Evolutionary conservation across 2,329 filamentous ascomycete species (phyloP), one percentile per base, ranked within the genome.

Genomic region (Fusarium torreyae): DNA sequence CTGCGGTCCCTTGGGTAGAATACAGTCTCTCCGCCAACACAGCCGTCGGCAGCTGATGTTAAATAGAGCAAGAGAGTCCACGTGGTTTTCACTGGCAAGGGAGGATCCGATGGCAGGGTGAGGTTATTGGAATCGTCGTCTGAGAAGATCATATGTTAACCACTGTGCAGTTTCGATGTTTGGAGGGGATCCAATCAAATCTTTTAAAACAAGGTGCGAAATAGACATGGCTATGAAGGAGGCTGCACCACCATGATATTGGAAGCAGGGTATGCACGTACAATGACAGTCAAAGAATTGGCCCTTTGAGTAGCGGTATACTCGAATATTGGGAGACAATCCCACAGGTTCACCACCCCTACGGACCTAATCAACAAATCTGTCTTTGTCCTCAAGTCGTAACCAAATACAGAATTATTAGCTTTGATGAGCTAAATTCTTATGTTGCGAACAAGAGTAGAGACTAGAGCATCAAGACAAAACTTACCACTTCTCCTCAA

Each of bases 271-370:
- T 49, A 42, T 42, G 42, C 18, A 74, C 91, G 74, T 87, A 95
- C 93, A 98, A 78, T 98, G 95, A 74, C 93, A 91, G 76, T 94
- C 94, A 77, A 98, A 98, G 78, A 94, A 97, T 77, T 98, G 94
- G 0, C 93, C 93, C 69, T 91, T 88, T 1, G 86, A 88, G 79
- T 98, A 98, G 22, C 94, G 88, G 81, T 98, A 98, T 31, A 98
- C 88, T 34, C 95, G 87, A 57, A 98, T 97, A 70, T 97, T 97
- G 10, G 93, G 89, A 78, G 94, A 97, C 63, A 98, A 81, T 0
- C 94, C 94, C n/a, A 97, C 81, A 1, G 93, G 89, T 50, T 94
- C 87, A 28, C 94, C 94, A 59, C 92, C 94, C 93, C 94, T 97
- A 46, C 84, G 75, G 55, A 55, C 39, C 18, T 36, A 9, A 56